phyloP scores from a whole-genome alignment of 805 yeast species.

The Yarrowia porcina region DNA sequence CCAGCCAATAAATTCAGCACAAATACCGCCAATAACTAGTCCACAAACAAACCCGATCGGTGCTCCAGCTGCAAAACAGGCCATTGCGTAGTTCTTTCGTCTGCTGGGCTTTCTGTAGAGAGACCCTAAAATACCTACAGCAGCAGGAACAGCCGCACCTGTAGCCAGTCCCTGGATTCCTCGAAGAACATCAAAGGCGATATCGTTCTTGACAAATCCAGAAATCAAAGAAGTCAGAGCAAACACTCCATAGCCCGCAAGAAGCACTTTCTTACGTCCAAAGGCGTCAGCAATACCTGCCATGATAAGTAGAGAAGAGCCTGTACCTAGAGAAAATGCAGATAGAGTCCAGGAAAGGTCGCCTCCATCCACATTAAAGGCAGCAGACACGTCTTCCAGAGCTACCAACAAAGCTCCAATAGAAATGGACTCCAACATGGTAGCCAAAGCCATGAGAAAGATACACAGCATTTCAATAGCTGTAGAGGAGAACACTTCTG shows the following conservation, averaged over 20 bases:
- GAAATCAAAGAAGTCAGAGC: slow-evolving; percentile 37
- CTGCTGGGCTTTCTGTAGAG: slow-evolving; percentile 40
- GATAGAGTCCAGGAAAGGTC: slow-evolving; percentile 46
- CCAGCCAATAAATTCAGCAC: slow-evolving; percentile 44
- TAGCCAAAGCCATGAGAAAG: slow-evolving; percentile 41
- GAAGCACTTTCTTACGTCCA: slow-evolving; percentile 45
- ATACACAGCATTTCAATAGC: slow-evolving; percentile 39
- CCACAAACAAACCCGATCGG: slow-evolving; percentile 49
- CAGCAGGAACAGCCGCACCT: slow-evolving; percentile 48
- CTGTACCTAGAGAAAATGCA: slow-evolving; percentile 44
- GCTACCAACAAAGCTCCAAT: slow-evolving; percentile 42
- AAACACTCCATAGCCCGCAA: slow-evolving; percentile 39
- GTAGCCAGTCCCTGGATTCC: slow-evolving; percentile 47
- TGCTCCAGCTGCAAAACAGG: slow-evolving; percentile 47
- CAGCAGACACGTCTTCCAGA: slow-evolving; percentile 39
- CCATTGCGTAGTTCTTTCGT: slow-evolving; percentile 45
- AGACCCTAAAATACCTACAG: slow-evolving; percentile 48
- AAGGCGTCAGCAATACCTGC: slow-evolving; percentile 50
- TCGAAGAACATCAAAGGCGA: slow-evolving; percentile 43
- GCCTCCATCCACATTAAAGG: slow-evolving; percentile 44
- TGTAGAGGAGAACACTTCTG: not conserved
- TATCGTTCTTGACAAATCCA: slow-evolving; percentile 35
- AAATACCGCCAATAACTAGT: slow-evolving; percentile 46
- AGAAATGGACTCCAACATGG: slow-evolving; percentile 44
- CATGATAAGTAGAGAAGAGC: slow-evolving; percentile 44